Percentiles rank a stretch among this genome's conserved stretches.
phyloP scores from a whole-genome alignment of 2,329 filamentous ascomycete species.

The Microcyclospora pomicola region DNA sequence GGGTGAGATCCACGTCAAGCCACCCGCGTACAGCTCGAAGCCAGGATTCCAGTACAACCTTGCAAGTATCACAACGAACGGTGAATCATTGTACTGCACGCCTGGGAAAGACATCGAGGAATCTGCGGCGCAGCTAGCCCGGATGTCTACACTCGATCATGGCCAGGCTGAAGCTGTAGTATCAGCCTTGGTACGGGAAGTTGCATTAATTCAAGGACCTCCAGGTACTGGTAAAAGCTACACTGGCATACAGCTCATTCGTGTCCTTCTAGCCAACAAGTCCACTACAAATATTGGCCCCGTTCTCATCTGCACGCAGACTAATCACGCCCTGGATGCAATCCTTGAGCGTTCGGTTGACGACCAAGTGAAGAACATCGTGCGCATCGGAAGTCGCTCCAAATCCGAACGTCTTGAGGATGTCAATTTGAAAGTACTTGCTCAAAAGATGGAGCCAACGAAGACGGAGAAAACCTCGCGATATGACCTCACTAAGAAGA shows the following conservation, averaged over 20 bases:
- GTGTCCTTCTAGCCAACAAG: constrained; percentile 36
- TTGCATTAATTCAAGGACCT: constrained; percentile 55
- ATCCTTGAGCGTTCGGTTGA: constrained; percentile 46
- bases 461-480: constrained; percentile 25
- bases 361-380: constrained; percentile 34
- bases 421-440: constrained; percentile 36
- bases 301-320: constrained; percentile 36
- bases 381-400: constrained; percentile 48
- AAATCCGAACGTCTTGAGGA: constrained; percentile 39
- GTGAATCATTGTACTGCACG: constrained; percentile 5
- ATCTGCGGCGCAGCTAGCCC: constrained; percentile 14
- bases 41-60: constrained; percentile 39
- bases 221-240: constrained; percentile 58
- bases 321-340: constrained; percentile 41
- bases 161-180: constrained; percentile 39
- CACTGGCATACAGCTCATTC: constrained; percentile 45
- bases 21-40: constrained; percentile 39
- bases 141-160: constrained; percentile 37
- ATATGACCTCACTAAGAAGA: constrained; percentile 14
- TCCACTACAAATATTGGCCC: constrained; percentile 27
- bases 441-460: constrained; percentile 22
- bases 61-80: constrained; percentile 8
- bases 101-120: neutral
- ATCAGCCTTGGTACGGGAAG: constrained; percentile 36
- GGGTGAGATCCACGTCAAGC: constrained; percentile 21